Percentiles rank a stretch among this genome's conserved stretches.
Conservation (phyloP, 2,329 filamentous ascomycete genomes). For the Aureobasidium lini region DNA sequence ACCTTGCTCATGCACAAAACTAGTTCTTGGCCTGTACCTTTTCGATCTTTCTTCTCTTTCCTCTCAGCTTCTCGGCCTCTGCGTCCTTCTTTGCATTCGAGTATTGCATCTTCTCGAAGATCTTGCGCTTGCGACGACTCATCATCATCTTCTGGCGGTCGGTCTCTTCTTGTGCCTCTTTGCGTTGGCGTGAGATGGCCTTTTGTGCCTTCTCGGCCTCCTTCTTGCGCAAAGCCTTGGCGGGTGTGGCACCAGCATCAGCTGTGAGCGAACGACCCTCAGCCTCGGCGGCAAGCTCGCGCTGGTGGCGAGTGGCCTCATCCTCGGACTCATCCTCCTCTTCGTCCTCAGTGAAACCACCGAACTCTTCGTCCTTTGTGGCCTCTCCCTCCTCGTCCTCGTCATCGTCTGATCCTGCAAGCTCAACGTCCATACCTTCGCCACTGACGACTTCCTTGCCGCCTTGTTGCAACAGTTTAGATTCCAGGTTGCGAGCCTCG, state of each 20-base stretch:
- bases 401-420: constrained; percentile 37
- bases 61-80: constrained; percentile 77
- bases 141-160: constrained; percentile 97
- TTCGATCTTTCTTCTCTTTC: constrained; percentile 87
- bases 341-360: constrained; percentile 39
- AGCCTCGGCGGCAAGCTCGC: constrained; percentile 87
- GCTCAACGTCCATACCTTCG: constrained; percentile 41
- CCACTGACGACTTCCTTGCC: constrained; percentile 21
- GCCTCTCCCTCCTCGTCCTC: constrained; percentile 41
- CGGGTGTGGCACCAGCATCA: constrained; percentile 47
- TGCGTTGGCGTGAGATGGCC: constrained; percentile 51
- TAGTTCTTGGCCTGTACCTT: constrained; percentile 31
- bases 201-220: constrained; percentile 61
- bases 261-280: constrained; percentile 51
- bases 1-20: constrained; percentile 12
- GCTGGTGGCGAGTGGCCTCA: constrained; percentile 62
- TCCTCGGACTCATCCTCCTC: constrained; percentile 52
- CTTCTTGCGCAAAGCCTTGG: constrained; percentile 59
- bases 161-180: constrained; percentile 72
- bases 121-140: constrained; percentile 93
- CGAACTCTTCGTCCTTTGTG: constrained; percentile 39
- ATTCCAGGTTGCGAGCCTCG: constrained; percentile 32
- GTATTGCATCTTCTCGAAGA: constrained; percentile 96
- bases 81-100: constrained; percentile 88
- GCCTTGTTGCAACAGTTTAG: constrained; percentile 19